Base-by-base conservation (phyloP, 345 rosid species). In the Excoecaria cochinchinensis region DNA sequence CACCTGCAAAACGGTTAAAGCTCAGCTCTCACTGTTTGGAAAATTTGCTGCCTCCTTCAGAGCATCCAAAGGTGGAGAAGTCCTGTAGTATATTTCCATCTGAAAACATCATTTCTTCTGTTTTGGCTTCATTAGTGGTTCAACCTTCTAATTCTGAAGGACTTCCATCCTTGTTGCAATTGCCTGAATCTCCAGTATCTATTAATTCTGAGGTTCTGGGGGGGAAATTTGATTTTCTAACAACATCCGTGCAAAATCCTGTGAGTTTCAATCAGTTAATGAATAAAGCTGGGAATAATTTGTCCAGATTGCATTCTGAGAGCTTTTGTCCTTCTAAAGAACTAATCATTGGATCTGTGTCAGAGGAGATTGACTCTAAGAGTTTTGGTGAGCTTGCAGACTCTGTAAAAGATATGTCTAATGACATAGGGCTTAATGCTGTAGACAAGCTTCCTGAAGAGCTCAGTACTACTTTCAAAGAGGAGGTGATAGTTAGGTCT, bases 111-210 rank as follows among this genome's bases (percentile, higher is more conserved):
- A 74, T 69, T 59, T 64, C 75, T 63, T 51, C 73, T 73, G 36
- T 64, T 9, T 22, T 63, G 69, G 74, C 77, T 76, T 67, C 81
- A 25, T 50, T 72, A 8, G 52, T 10, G 71, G 73, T 69, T 71
- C 83, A 76, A 56, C 74, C 74, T 31, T 44, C 44, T 66, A 39
- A 71, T 73, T 50, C 48, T 75, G 72, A 58, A 63, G 52, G 63
- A 57, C 77, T 82, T 77, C 86, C 80, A 52, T 46, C 84, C 15
- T 67, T 77, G 80, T 55, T 50, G 83, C 73, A 75, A 48, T 71
- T 4, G 24, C 86, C 87, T 42, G 80, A 83, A 61, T 86, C 84
- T 75, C 84, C 81, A 31, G 59, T 48, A 31, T 81, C 81, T 40
- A 71, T 63, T 71, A 78, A 73, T 74, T 78, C 84, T 74, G 82